Base-by-base conservation (phyloP, 306 rosid genomes). In the Crataegus laevigata region DNA sequence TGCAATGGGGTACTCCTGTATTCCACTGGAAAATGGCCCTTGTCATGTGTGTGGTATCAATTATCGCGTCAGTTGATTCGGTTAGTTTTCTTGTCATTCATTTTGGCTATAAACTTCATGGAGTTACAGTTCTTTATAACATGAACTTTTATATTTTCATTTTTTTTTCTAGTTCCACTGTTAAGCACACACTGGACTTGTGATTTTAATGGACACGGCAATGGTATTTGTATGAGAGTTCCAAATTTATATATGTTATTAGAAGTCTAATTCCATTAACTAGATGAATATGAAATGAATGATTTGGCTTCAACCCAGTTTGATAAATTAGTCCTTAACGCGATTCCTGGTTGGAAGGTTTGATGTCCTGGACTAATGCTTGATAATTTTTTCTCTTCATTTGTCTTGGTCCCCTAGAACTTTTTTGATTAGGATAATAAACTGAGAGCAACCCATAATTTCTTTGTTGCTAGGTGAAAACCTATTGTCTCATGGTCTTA, bases 1-100 rank as follows among this genome's bases (percentile, higher is more conserved):
- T 96, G 69, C 99, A 96, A 82, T 96, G 99, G 98, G 99, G 99
- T 69, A 87, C 96, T 66, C 99, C 99, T 40, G 96, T 96, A 82
- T 96, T 96, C 86, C 86, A 86, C 81, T 96, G 99, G 99, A 92
- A 92, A 87, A 85, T 88, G 97, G 92, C 97, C 76, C 79, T 96
- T 79, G 87, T 96, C 63, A 96, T 92, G 99, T 96, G 97, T 83
- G 96, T 87, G 80, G 98, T 90, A 74, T 92, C 99, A 32, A 26
- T 96, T 71, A 90, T 96, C 72, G 82, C 99, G 75, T 89, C 99
- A 18, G 99, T 92, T 71, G 99, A 96, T 83, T 96, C 98, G 89
- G 99, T 96, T 82, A 89, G 99, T 87, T 84, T 80, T 63, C 54
- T 70, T 72, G 67, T 78, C 67, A 76, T 75, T 36, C 28, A 22